Evolutionary conservation across 2,329 filamentous ascomycete genomes (phyloP).

Genomic region (Xylariaceae sp.): DNA sequence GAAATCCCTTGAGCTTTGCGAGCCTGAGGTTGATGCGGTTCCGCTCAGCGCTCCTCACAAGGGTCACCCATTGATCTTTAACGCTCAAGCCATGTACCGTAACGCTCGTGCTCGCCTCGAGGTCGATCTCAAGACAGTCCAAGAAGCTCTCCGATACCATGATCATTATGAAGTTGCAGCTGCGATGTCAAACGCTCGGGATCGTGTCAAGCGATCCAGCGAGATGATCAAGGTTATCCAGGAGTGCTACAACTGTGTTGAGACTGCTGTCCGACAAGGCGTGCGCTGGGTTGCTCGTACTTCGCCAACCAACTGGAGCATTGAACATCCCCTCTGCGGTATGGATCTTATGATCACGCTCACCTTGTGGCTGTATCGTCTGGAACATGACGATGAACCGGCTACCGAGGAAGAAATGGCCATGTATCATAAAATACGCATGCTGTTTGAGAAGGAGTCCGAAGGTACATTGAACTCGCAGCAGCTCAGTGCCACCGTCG

Average conservation of each 20-base stretch:
- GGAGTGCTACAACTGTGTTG: slow-evolving; percentile 96
- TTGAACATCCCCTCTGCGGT: slow-evolving; percentile 94
- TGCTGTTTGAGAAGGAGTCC: slow-evolving; percentile 86
- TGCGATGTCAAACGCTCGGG: slow-evolving; percentile 90
- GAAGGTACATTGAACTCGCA: slow-evolving; percentile 78
- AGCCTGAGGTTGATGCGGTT: slow-evolving; percentile 84
- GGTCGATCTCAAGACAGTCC: slow-evolving; percentile 91
- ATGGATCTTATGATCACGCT: slow-evolving; percentile 98
- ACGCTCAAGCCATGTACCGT: slow-evolving; percentile 94
- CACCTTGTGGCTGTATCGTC: slow-evolving; percentile 95
- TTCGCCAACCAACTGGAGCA: slow-evolving; percentile 97
- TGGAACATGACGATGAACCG: slow-evolving; percentile 97
- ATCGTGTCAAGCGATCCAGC: slow-evolving; percentile 88
- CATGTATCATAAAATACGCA: slow-evolving; percentile 92
- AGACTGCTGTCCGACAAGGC: slow-evolving; percentile 89
- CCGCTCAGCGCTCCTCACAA: slow-evolving; percentile 93
- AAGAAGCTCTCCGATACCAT: slow-evolving; percentile 95
- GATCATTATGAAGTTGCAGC: slow-evolving; percentile 96
- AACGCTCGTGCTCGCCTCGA: slow-evolving; percentile 90
- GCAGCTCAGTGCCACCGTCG: slow-evolving; percentile 84
- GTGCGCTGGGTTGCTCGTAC: slow-evolving; percentile 98
- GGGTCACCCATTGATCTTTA: slow-evolving; percentile 94
- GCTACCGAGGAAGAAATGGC: slow-evolving; percentile 77
- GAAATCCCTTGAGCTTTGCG: slow-evolving; percentile 88
- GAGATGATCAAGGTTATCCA: slow-evolving; percentile 99